phyloP scores from a whole-genome alignment of 148 eudicot genomes.

The Silene conica region DNA sequence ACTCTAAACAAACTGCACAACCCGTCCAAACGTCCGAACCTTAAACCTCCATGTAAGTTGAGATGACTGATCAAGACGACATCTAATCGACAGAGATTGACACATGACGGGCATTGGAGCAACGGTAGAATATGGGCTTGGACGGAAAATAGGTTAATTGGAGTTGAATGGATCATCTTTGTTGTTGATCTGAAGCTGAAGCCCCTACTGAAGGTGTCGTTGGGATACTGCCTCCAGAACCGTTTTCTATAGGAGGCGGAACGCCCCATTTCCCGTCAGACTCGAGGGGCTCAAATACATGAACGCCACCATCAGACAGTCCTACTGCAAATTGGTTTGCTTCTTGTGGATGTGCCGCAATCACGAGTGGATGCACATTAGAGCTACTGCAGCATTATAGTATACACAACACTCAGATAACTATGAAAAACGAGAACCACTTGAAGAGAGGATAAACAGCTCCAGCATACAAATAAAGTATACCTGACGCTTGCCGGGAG shows the following conservation, averaged over 20 bases:
- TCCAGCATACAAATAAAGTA: neutral
- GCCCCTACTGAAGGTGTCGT: conserved; percentile 62
- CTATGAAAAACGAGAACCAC: neutral
- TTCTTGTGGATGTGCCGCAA: conserved; percentile 88
- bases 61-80: neutral
- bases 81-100: neutral
- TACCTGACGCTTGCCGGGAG: conserved; percentile 66
- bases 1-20: conserved; percentile 29
- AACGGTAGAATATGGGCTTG: conserved; percentile 17
- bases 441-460: neutral
- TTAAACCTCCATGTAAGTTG: conserved; percentile 21
- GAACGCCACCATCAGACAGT: conserved; percentile 82
- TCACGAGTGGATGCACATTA: conserved; percentile 71
- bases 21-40: conserved; percentile 30
- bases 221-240: conserved; percentile 57
- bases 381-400: conserved; percentile 43
- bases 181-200: conserved; percentile 73
- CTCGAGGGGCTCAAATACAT: conserved; percentile 82
- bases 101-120: neutral
- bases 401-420: neutral
- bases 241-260: conserved; percentile 69
- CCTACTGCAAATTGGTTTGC: conserved; percentile 86
- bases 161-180: conserved; percentile 41
- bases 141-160: neutral
- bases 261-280: conserved; percentile 81